phyloP scores from a whole-genome alignment of 805 yeast species.

The Saccharomyces jurei region DNA sequence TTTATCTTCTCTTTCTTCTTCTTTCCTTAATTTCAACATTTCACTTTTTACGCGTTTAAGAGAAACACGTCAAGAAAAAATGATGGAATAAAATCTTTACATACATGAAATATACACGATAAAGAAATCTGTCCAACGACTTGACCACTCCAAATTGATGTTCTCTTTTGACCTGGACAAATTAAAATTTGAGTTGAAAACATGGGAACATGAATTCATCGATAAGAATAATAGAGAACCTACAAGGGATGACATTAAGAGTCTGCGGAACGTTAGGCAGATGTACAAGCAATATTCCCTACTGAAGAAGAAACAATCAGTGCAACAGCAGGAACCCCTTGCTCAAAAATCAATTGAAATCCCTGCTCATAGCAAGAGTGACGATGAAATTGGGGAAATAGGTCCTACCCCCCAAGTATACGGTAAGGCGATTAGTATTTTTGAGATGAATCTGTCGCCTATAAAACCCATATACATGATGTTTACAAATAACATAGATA shows the following conservation, averaged over 20 bases:
- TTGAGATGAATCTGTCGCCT: constrained; percentile 43
- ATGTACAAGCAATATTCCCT: constrained; percentile 31
- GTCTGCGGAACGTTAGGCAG: constrained; percentile 29
- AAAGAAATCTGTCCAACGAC: background rate
- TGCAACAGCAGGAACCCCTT: background rate
- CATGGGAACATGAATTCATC: constrained; percentile 46
- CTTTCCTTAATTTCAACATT: background rate
- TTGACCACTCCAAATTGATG: background rate
- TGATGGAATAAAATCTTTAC: background rate
- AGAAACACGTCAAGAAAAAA: background rate
- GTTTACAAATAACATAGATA: constrained; percentile 5
- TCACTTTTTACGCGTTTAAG: background rate
- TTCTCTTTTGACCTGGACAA: constrained; percentile 8
- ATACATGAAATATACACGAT: background rate
- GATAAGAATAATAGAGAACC: constrained; percentile 38
- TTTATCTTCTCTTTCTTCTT: background rate
- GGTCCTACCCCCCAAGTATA: constrained; percentile 87
- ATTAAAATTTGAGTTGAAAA: constrained; percentile 40
- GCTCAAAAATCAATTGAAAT: constrained; percentile 5
- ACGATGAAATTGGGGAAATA: constrained; percentile 32
- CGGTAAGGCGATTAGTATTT: constrained; percentile 67
- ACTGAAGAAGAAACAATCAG: constrained; percentile 12
- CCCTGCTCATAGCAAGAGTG: background rate
- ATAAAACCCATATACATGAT: constrained; percentile 9
- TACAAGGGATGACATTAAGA: constrained; percentile 39